These are phyloP conservation scores for Cyberlindnera petersonii DNA, from an alignment of 805 yeast species.

Conservation along the genomic window DNA sequence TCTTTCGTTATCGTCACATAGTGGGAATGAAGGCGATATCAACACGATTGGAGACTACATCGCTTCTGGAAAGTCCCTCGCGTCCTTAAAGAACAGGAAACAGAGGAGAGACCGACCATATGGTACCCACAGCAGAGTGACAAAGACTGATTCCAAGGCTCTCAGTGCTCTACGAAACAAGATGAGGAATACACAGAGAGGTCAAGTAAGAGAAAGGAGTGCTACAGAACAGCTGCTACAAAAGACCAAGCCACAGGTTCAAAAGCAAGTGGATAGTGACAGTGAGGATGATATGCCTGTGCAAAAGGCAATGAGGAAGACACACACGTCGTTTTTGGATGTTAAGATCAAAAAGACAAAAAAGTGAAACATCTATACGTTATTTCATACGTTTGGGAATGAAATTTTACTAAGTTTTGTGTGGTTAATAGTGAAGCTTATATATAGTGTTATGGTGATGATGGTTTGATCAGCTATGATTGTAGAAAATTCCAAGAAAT, in stretches of 20 bases:
- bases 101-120: conserved; percentile 5
- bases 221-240: conserved; percentile 5
- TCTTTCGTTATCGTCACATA: conserved; percentile 11
- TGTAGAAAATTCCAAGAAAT: no score
- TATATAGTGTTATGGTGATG: no score
- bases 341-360: conserved; percentile 22
- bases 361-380: conserved; percentile 3
- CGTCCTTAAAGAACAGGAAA: conserved; percentile 17
- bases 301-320: conserved; percentile 23
- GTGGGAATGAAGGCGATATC: conserved; percentile 6
- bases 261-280: conserved; percentile 13
- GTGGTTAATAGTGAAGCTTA: no score
- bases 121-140: conserved; percentile 4
- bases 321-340: conserved; percentile 17
- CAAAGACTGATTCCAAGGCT: conserved; percentile 21
- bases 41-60: conserved; percentile 28
- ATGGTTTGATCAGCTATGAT: no score
- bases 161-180: conserved; percentile 24
- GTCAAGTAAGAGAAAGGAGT: conserved; percentile 3
- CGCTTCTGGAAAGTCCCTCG: conserved; percentile 21
- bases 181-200: conserved; percentile 18
- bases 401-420: background rate
- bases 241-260: conserved; percentile 1
- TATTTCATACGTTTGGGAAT: no score
- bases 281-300: conserved; percentile 21